phyloP scores from a whole-genome alignment of 1,284 basidiomycete genomes.

The Singerocomus inundabilis region DNA sequence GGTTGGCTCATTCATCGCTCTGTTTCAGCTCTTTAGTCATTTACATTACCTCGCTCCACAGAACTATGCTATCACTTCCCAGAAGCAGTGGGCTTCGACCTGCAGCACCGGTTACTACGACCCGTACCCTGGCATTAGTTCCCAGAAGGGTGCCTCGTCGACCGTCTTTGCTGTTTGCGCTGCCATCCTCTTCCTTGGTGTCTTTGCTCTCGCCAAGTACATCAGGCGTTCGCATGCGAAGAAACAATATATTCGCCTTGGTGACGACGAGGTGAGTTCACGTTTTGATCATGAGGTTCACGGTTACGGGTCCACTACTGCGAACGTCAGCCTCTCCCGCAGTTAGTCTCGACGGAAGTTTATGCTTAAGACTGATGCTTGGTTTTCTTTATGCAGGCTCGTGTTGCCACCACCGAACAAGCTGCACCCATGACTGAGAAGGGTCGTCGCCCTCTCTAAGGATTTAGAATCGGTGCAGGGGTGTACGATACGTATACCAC shows the following conservation, averaged over 20 bases:
- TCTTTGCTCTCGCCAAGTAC: constrained; percentile 42
- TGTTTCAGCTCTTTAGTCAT: constrained; percentile 20
- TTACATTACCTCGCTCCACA: constrained; percentile 22
- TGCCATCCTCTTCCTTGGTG: constrained; percentile 44
- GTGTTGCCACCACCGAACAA: constrained; percentile 14
- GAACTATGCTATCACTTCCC: constrained; percentile 66
- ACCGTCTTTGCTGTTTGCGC: constrained; percentile 46
- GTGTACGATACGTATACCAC: constrained; percentile 9
- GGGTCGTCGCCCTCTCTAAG: constrained; percentile 27
- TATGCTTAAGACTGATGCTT: constrained; percentile 13
- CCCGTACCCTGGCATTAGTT: constrained; percentile 36
- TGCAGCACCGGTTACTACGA: constrained; percentile 43
- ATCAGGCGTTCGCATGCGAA: constrained; percentile 45
- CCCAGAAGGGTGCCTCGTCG: constrained; percentile 35
- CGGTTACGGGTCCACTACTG: constrained; percentile 13
- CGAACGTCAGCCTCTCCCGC: constrained; percentile 3
- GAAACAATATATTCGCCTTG: constrained; percentile 49
- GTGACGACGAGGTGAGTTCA: constrained; percentile 58
- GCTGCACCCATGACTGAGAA: constrained; percentile 32
- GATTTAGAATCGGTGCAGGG: background rate
- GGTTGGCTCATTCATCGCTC: constrained; percentile 64
- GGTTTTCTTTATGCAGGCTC: constrained; percentile 15
- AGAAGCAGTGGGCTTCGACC: constrained; percentile 63
- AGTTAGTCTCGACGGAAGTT: background rate
- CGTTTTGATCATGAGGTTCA: constrained; percentile 5